Base-by-base conservation (phyloP, 257 asterid genomes). In the Solanum okadae region DNA sequence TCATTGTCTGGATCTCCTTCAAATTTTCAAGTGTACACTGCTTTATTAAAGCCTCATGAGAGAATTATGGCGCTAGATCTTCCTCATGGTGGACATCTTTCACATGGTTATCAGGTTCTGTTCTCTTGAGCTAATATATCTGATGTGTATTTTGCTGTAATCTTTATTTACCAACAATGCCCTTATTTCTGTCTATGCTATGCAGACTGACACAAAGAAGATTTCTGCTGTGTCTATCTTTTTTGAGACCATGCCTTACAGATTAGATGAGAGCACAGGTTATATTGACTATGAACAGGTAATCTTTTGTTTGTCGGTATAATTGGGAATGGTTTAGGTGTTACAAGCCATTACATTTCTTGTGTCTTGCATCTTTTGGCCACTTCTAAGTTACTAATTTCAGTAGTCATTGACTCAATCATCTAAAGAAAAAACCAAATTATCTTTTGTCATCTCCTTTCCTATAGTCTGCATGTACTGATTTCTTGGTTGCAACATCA, bases 21-120 rank as follows among this genome's bases (percentile, higher is more conserved):
- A 84, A 95, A 96, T 89, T 96, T 96, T 91, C 99, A 96, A 93
- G 99, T 95, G 87, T 96, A 96, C 87, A 95, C 98, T 44, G 99
- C 99, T 87, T 91, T 96, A 81, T 88, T 96, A 31, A 96, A 93
- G 91, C 98, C 99, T 85, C 99, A 96, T 90, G 99, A 96, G 89
- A 95, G 98, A 91, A 96, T 95, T 76, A 96, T 96, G 99, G 98
- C 99, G 20, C 99, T 96, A 89, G 99, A 96, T 95, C 99, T 96
- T 90, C 99, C 99, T 89, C 99, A 96, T 20, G 99, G 99, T 88
- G 99, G 99, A 59, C 99, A 96, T 93, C 92, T 96, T 87, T 96
- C 99, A 42, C 99, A 96, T 89, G 99, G 99, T 90, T 96, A 96
- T 95, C 98, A 96, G 99, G 99, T 96, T 82, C 89, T 77, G 88